Conservation (phyloP, 768 basidiomycete species). For the Lactifluus hygrophoroides region DNA sequence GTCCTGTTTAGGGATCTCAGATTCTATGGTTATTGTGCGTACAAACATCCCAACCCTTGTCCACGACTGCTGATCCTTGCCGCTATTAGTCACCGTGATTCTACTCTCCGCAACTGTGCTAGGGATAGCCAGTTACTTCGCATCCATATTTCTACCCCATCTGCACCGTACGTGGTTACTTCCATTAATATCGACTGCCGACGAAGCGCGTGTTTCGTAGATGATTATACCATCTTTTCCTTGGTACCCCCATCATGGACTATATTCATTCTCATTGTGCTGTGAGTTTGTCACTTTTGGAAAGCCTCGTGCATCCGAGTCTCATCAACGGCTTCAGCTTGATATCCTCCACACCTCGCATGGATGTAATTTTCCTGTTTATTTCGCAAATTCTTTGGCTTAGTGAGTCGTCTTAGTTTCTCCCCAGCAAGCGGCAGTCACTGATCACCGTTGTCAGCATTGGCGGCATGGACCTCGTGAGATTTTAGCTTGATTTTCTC, state of each 20-base stretch:
- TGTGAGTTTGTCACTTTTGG: constrained; percentile 9
- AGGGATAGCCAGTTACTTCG: constrained; percentile 4
- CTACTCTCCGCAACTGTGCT: constrained; percentile 1
- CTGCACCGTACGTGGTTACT: constrained; percentile 12
- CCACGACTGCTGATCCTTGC: background rate
- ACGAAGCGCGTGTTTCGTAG: constrained; percentile 1
- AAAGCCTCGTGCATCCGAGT: background rate
- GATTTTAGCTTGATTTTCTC: background rate
- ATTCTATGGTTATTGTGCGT: constrained; percentile 6
- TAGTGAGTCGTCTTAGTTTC: constrained; percentile 3
- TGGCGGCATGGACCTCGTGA: constrained; percentile 20
- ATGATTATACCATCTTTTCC: constrained; percentile 19
- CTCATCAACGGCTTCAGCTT: constrained; percentile 4
- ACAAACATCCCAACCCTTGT: background rate
- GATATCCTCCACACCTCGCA: constrained; percentile 10
- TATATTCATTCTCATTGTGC: constrained; percentile 16
- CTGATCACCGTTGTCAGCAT: constrained; percentile 1
- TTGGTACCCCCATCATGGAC: constrained; percentile 19
- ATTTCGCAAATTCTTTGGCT: constrained; percentile 19
- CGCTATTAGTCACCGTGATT: constrained; percentile 2
- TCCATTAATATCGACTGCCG: background rate
- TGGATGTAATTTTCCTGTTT: constrained; percentile 16
- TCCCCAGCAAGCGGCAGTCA: background rate
- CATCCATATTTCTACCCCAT: constrained; percentile 12
- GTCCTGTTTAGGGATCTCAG: constrained; percentile 15